Evolutionary conservation across 148 eudicot genomes (phyloP), one percentile per base, ranked within the genome.

Genomic region (Dianthus caryophyllus): DNA sequence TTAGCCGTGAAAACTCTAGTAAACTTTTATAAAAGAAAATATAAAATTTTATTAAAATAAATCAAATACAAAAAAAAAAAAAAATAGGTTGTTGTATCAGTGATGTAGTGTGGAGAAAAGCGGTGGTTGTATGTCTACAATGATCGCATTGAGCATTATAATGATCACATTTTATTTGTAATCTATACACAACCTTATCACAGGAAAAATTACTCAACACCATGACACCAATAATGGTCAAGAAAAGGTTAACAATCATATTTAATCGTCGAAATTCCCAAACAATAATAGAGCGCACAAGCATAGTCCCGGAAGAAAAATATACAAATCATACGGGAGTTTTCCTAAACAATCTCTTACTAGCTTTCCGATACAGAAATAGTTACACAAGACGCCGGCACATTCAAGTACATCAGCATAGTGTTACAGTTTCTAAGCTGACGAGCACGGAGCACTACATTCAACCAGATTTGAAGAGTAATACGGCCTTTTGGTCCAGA

Each of bases 391-490:
- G 62, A 47, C 44, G 57, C 14, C 24, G 25, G 15, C 33, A 29
- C 22, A 49, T 25, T 25, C 16, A 36, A 57, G 22, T 48, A 36
- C 20, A 25, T 33, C 43, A 7, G 14, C 68, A 47, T 63, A 30
- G 43, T 25, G 58, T 44, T 16, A 58, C 48, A 64, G 65, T 43
- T n/a, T 54, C 21, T 64, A 66, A 49, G 7, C 25, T 49, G 33
- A 65, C 22, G 16, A 43, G 12, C 11, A n/a, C 64, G 22, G 16
- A 43, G 12, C 11, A n/a, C 64, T 10, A 26, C 43, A 54, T 46
- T 88, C 78, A 91, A 36, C 97, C 97, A 60, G 97, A 91, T 77
- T 91, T 93, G 88, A 93, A 93, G 57, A 93, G 81, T 77, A 89
- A 78, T 57, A 93, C 88, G 26, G 95, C 96, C 75, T 89, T 87